Evolutionary conservation across 305 asterid species (phyloP).

Genomic region (Fraxinus dipetala): DNA sequence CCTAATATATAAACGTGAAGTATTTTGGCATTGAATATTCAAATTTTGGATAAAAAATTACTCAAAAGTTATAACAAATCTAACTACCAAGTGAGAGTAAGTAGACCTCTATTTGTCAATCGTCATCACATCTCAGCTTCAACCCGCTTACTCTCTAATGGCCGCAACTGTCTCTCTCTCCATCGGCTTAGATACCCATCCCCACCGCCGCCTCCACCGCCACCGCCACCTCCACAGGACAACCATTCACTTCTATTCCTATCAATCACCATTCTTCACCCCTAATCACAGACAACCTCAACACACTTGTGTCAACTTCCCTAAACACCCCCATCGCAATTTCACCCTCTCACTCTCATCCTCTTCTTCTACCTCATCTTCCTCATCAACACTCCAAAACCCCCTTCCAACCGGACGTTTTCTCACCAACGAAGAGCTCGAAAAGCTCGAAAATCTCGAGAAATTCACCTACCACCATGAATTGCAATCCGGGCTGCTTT

Average conservation of each 20-base stretch:
- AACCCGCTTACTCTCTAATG: slow-evolving; percentile 27
- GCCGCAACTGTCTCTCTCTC: slow-evolving; percentile 48
- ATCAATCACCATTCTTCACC: slow-evolving; percentile 30
- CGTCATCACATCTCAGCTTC: not conserved
- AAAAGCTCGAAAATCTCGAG: slow-evolving; percentile 51
- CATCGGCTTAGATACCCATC: slow-evolving; percentile 36
- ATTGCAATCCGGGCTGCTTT: slow-evolving; percentile 71
- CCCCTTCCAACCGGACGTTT: slow-evolving; percentile 54
- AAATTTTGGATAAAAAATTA: not conserved
- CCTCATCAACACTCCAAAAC: slow-evolving; percentile 29
- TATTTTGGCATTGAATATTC: not conserved
- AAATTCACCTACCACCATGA: slow-evolving; percentile 57
- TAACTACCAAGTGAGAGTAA: not conserved
- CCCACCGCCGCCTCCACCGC: slow-evolving; percentile 19
- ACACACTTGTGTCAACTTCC: slow-evolving; percentile 41
- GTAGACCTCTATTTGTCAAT: not conserved
- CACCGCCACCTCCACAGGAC: slow-evolving; percentile 33
- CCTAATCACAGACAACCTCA: slow-evolving; percentile 33
- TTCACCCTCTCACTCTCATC: slow-evolving; percentile 41
- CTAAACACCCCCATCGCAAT: slow-evolving; percentile 30
- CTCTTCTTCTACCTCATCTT: slow-evolving; percentile 27
- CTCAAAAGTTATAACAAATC: not conserved
- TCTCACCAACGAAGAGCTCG: slow-evolving; percentile 58
- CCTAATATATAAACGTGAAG: not conserved
- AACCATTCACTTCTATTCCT: slow-evolving; percentile 15